Evolutionary conservation across 1,284 basidiomycete genomes (phyloP), one percentile per base, ranked within the genome.

Genomic region (Butyriboletus appendiculatus): DNA sequence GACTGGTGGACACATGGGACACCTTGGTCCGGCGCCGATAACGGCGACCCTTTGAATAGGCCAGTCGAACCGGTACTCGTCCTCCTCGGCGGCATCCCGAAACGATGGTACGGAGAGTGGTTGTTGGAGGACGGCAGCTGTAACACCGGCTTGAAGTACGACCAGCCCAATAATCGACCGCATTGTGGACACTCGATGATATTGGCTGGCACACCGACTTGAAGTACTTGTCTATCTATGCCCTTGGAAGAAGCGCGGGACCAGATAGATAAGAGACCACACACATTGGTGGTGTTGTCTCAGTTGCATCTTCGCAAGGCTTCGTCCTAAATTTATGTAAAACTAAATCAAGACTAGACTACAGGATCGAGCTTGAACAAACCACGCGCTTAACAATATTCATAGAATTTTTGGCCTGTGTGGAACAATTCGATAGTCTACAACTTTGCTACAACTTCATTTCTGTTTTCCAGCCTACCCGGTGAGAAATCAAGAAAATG

Each of bases 11-110:
- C 6, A 46, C n/a, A 33, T 0, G 11, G 14, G 10, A 12, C 2
- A 60, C 59, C 52, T 56, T 50, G 52, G 47, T 4, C 52, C 59
- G 11, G 57, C 52, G 4, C 59, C 60, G 4, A 60, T 57, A 12
- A 62, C 18, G 2, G 53, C 60, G 22, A 50, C 48, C 30, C 16
- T 42, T 38, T 40, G 52, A 18, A 62, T 61, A 9, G 52, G 49
- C 51, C 49, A 50, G 5, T 47, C 14, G 28, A 62, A 48, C 11
- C 47, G 44, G 18, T 50, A 60, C 30, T 53, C 42, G 3, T 60
- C 48, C 1, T 34, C 15, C 11, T 45, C 39, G 24, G 22, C 35
- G 24, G 22, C 22, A 37, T 50, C 34, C 14, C 7, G 12, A 9
- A 39, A 39, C 0, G 33, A 18, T 24, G 38, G 11, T 6, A 47